Percentiles rank a stretch among this genome's conserved stretches.
Conservation (phyloP, 1,139 yeast species). For the Kodamaea plutei region DNA sequence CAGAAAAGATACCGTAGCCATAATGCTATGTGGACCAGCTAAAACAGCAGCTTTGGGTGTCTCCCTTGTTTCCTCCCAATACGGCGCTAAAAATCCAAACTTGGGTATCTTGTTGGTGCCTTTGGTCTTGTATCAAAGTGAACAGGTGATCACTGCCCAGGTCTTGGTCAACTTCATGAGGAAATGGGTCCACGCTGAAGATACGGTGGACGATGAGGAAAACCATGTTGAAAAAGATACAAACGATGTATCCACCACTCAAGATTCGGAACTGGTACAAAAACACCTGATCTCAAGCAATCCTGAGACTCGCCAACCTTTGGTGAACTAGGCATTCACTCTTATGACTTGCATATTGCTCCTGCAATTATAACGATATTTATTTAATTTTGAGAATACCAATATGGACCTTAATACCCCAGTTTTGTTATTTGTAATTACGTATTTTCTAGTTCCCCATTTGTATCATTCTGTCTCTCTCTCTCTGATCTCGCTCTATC, state of each 20-base stretch:
- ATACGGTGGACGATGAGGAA: constrained; percentile 12
- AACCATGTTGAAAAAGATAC: constrained; percentile 1
- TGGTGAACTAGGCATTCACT: too few relatives aligned
- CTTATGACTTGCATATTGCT: too few relatives aligned
- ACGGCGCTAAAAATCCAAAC: constrained; percentile 56
- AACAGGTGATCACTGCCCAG: constrained; percentile 78
- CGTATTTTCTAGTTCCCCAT: too few relatives aligned
- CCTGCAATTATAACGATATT: too few relatives aligned
- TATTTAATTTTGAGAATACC: too few relatives aligned
- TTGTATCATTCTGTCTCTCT: too few relatives aligned
- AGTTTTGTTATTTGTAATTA: too few relatives aligned
- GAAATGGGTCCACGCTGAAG: constrained; percentile 56
- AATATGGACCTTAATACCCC: too few relatives aligned
- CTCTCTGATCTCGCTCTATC: too few relatives aligned
- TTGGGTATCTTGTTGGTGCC: constrained; percentile 77
- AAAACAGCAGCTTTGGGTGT: constrained; percentile 92
- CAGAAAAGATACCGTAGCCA: constrained; percentile 68
- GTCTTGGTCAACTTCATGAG: constrained; percentile 60
- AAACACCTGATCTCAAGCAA: too few relatives aligned
- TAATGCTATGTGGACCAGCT: constrained; percentile 88
- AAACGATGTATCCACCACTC: background rate
- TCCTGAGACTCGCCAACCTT: too few relatives aligned
- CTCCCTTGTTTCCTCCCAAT: constrained; percentile 73
- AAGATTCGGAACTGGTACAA: too few relatives aligned
- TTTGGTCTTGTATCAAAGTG: constrained; percentile 78